Base-by-base conservation (phyloP, 108 stramenopile genomes). In the Nitzschia palea region DNA sequence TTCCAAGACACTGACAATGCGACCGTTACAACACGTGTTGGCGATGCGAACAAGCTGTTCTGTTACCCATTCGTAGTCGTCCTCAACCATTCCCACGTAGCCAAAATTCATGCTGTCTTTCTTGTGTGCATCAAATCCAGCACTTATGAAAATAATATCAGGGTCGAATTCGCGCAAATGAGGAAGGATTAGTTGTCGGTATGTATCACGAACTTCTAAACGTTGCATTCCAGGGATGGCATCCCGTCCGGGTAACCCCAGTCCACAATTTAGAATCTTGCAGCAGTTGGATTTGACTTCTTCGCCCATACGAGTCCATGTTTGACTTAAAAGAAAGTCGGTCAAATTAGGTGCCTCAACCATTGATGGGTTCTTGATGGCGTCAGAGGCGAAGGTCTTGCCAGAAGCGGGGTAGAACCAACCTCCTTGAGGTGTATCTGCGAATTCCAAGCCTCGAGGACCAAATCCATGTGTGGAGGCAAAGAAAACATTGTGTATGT, bases 91-190 rank as follows among this genome's bases (percentile, higher is more conserved):
- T 32, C 94, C 97, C 12, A 95, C 91, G 66, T 95, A 97, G 35
- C 92, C 91, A 77, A 94, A 93, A 70, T 94, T 95, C 90, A 95
- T 91, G 27, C 79, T 80, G 66, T 97, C 97, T 50, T 79, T 83
- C 42, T 88, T 87, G 68, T 96, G 98, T 0, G 95, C 98, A 74
- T 99, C 99, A 65, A 99, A 99, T n/a, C 99, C 99, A 34, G 99
- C 99, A 58, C 94, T 95, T 42, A 99, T 93, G 52, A 99, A 90
- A 44, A 98, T 94, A 6, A 99, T 72, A 78, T 99, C 97, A 30
- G 99, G 97, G 60, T 95, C 82, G 71, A 98, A 98, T 42, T 93
- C 94, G 23, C 87, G 61, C 22, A 95, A 50, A 8, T 76, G 68
- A 1, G 94, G 94, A 26, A 95, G 74, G 34, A 93, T 87, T 45